Base-by-base conservation (phyloP, 1,284 basidiomycete genomes). In the Fomitopsis pinicola region DNA sequence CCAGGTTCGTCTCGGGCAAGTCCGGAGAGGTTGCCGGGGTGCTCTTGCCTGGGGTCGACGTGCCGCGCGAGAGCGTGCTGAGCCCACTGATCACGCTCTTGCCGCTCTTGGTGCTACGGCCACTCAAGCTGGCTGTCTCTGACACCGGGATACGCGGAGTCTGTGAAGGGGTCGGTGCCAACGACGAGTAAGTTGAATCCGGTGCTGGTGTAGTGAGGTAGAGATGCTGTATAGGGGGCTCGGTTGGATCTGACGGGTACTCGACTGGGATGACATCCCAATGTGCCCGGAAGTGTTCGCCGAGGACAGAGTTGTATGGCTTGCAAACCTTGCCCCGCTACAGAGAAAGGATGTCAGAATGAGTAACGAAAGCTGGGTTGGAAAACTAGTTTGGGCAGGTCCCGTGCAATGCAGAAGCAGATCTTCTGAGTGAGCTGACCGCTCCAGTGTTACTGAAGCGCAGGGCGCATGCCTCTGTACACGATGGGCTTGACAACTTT, bases 301-400 rank as follows among this genome's bases (percentile, higher is more conserved):
- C 94, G 0, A 97, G 83, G 38, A 95, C 92, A 0, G 94, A 95
- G 78, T 97, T 96, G 81, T 98, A 98, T 0, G 96, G 95, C 74
- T 98, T 98, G 81, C 92, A 94, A 19, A 97, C 85, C 73, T 93
- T 92, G 48, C 94, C 93, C 62, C 92, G 87, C 91, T 92, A 67
- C 8, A 57, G 26, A 48, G 14, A 28, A 1, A 45, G 42, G 22
- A 26, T 14, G 45, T 48, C 22, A 48, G 45, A 8, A 48, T 10
- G 5, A 15, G 12, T 10, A 22, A 22, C 22, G 22, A 22, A 22
- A 22, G 22, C 22, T 22, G 22, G 30, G 30, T 33, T 8, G 4
- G 30, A 33, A 8, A 33, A 33, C 30, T 2, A 5, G 30, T 5
- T 33, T 33, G 30, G 8, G 30, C 8, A 33, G 4, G 30, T 33